phyloP scores from a whole-genome alignment of 2,329 filamentous ascomycete species.

The Xylariaceae sp. region DNA sequence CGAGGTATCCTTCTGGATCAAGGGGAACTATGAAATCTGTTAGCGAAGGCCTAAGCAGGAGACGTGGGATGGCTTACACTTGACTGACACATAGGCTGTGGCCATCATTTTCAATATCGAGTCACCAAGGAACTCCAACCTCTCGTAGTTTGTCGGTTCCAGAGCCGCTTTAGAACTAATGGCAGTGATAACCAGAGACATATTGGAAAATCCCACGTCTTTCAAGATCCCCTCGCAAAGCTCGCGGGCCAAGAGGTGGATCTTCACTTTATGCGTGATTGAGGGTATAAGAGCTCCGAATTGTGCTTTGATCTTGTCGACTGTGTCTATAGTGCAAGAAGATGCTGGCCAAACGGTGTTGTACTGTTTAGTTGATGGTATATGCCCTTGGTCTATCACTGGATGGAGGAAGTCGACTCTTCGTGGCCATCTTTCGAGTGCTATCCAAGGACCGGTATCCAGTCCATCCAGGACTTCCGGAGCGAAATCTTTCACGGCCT shows the following conservation, averaged over 20 bases:
- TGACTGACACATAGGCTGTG: slow-evolving; percentile 53
- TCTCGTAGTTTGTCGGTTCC: slow-evolving; percentile 65
- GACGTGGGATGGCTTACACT: slow-evolving; percentile 32
- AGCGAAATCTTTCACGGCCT: slow-evolving; percentile 31
- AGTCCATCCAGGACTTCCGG: slow-evolving; percentile 31
- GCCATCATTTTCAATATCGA: slow-evolving; percentile 70
- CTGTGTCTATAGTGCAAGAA: slow-evolving; percentile 41
- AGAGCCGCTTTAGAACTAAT: slow-evolving; percentile 58
- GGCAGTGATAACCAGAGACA: slow-evolving; percentile 56
- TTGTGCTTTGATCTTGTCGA: slow-evolving; percentile 36
- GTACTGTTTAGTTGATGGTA: slow-evolving; percentile 32
- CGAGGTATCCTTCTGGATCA: slow-evolving; percentile 73
- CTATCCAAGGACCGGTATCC: slow-evolving; percentile 40
- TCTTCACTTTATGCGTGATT: slow-evolving; percentile 62
- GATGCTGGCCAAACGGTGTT: slow-evolving; percentile 35
- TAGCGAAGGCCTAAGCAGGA: slow-evolving; percentile 3
- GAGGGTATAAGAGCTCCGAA: slow-evolving; percentile 63
- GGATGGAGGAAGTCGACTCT: slow-evolving; percentile 53
- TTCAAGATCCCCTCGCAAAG: slow-evolving; percentile 49
- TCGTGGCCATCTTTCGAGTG: slow-evolving; percentile 42
- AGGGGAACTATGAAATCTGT: slow-evolving; percentile 40
- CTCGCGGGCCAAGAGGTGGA: slow-evolving; percentile 53
- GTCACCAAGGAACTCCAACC: slow-evolving; percentile 83
- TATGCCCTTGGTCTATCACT: slow-evolving; percentile 2
- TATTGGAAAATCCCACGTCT: slow-evolving; percentile 44